These are phyloP conservation scores for Moesziomyces aphidis DNA, from an alignment of 1,284 basidiomycete genomes.

Conservation along the genomic window DNA sequence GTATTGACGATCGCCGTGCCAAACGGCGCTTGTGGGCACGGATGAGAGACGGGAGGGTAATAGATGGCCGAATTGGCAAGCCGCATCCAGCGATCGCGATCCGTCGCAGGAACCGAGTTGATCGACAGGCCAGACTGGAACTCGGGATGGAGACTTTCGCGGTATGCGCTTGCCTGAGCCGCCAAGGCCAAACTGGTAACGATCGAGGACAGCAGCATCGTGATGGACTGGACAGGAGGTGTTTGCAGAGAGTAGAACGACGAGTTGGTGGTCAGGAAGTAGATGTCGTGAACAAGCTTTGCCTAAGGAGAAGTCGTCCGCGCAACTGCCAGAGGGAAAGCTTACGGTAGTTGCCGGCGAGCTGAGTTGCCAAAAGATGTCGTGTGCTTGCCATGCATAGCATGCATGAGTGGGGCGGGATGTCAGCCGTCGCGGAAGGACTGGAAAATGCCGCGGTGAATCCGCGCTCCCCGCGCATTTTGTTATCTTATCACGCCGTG, in stretches of 20 bases:
- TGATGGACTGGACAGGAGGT: not conserved
- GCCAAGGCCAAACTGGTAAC: not conserved
- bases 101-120: constrained; percentile 35
- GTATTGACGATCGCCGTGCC: constrained; percentile 52
- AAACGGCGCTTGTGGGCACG: constrained; percentile 44
- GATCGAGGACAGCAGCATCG: constrained; percentile 7
- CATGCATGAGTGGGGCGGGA: too few relatives aligned
- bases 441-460: constrained; percentile 12
- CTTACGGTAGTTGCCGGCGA: too few relatives aligned
- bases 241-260: not conserved
- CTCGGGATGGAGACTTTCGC: constrained; percentile 37
- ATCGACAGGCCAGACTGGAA: constrained; percentile 50
- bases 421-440: not conserved
- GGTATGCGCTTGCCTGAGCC: constrained; percentile 1
- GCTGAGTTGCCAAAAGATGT: too few relatives aligned
- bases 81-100: constrained; percentile 47
- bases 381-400: too few relatives aligned
- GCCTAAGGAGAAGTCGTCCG: too few relatives aligned
- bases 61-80: constrained; percentile 32
- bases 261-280: constrained; percentile 5
- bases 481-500: constrained; percentile 10
- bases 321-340: too few relatives aligned
- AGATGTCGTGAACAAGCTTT: too few relatives aligned
- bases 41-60: constrained; percentile 32
- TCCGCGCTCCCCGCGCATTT: constrained; percentile 6